A percentile compares a stretch with the other conserved stretches of the same genome.
Conservation (phyloP, 768 basidiomycete genomes). For the Ramaria rubella region DNA sequence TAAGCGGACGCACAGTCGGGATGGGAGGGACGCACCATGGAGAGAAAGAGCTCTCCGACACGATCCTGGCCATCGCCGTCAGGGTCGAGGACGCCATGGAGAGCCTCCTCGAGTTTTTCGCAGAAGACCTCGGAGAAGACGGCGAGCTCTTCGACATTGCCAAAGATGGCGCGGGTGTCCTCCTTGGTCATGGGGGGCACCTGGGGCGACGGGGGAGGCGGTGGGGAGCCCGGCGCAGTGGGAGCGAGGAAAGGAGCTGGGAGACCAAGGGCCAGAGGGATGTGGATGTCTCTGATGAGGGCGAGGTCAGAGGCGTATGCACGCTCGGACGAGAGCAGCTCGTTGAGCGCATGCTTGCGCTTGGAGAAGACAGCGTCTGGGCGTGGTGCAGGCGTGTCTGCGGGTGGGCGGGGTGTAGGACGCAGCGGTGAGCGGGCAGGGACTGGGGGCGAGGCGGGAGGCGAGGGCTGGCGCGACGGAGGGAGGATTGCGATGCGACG, state of each 20-base stretch:
- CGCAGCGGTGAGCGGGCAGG: constrained; percentile 24
- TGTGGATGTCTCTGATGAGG: constrained; percentile 68
- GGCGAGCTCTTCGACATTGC: constrained; percentile 71
- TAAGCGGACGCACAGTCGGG: constrained; percentile 5
- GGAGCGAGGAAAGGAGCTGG: constrained; percentile 18
- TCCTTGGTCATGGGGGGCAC: constrained; percentile 63
- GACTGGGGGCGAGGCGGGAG: constrained; percentile 11
- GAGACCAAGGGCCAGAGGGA: constrained; percentile 65
- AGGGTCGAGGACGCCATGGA: constrained; percentile 51
- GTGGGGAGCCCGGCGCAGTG: constrained; percentile 35
- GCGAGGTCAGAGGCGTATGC: constrained; percentile 82
- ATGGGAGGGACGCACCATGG: constrained; percentile 44
- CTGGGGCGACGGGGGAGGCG: constrained; percentile 33
- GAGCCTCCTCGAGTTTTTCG: constrained; percentile 55
- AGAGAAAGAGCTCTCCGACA: constrained; percentile 65
- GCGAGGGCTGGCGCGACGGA: not conserved
- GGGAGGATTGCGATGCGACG: constrained; percentile 5
- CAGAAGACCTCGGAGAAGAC: constrained; percentile 61
- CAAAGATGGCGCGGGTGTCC: constrained; percentile 67
- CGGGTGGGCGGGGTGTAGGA: constrained; percentile 16
- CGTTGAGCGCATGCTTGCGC: constrained; percentile 69
- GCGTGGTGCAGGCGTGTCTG: not conserved
- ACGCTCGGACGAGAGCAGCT: constrained; percentile 71
- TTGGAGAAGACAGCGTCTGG: constrained; percentile 40
- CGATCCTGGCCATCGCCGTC: constrained; percentile 62